Percentiles rank a stretch among this genome's conserved stretches.
These are phyloP conservation scores for Vigna radiata DNA, from an alignment of 306 rosid species.

Conservation along the genomic window DNA sequence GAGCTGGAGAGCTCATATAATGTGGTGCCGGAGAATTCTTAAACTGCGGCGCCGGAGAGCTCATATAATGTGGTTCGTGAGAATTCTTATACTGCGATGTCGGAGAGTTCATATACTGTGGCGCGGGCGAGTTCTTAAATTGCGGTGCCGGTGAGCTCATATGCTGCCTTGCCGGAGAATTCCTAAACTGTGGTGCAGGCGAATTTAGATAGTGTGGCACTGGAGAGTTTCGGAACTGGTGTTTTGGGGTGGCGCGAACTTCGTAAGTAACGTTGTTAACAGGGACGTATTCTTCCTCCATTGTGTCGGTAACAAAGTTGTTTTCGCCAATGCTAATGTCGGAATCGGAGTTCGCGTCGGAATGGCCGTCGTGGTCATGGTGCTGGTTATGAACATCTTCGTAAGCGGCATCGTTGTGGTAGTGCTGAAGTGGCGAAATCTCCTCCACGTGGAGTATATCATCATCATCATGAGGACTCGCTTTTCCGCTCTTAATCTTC, in stretches of 20 bases:
- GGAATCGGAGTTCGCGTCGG: not conserved
- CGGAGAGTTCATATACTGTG: not conserved
- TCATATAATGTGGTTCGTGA: not conserved
- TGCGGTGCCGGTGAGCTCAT: no score
- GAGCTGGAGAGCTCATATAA: not conserved
- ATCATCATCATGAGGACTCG: constrained; percentile 29
- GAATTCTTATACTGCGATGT: not conserved
- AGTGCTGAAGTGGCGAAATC: not conserved
- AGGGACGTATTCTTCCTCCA: not conserved
- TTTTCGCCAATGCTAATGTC: not conserved
- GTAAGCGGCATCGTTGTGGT: not conserved
- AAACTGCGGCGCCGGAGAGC: constrained; percentile 18
- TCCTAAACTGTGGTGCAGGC: not conserved
- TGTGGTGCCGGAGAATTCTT: constrained; percentile 5
- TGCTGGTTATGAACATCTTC: not conserved
- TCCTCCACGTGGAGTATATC: not conserved
- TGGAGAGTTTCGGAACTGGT: constrained; percentile 12
- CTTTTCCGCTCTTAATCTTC: constrained; percentile 48
- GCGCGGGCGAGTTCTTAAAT: not conserved
- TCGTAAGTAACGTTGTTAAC: not conserved
- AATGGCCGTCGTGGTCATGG: not conserved
- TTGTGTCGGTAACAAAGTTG: not conserved
- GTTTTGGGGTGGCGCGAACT: constrained; percentile 29
- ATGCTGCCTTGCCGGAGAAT: no score
- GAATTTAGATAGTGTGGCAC: not conserved